phyloP scores from a whole-genome alignment of 441 rosid genomes.

The Breynia disticha region DNA sequence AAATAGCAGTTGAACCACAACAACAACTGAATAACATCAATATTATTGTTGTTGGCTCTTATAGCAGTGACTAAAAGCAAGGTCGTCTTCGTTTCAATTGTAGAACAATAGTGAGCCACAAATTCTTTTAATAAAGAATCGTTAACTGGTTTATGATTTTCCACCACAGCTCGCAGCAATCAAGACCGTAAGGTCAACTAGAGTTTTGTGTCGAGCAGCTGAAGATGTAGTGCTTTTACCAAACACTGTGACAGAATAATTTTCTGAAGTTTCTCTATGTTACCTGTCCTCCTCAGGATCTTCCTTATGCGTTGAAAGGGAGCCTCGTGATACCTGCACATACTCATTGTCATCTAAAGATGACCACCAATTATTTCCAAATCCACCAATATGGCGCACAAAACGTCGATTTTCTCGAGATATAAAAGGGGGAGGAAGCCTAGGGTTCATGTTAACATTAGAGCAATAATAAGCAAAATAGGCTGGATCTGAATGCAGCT shows the following conservation, averaged over 20 bases:
- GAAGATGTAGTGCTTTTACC: constrained; percentile 30
- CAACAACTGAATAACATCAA: no score
- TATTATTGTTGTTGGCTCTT: no score
- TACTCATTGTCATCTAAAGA: constrained; percentile 42
- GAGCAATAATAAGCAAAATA: constrained; percentile 70
- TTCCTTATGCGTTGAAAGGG: constrained; percentile 63
- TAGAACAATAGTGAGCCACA: no score
- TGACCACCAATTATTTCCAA: constrained; percentile 34
- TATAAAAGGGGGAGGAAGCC: constrained; percentile 88
- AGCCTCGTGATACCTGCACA: constrained; percentile 36
- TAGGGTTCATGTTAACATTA: constrained; percentile 77
- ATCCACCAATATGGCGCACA: constrained; percentile 54
- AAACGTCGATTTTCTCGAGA: constrained; percentile 72
- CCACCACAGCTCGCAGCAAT: no score
- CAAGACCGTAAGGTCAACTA: constrained; percentile 79
- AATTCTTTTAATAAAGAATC: no score
- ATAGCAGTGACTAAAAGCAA: no score
- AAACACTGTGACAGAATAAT: constrained; percentile 11
- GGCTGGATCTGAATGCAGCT: constrained; percentile 80
- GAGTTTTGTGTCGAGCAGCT: constrained; percentile 64
- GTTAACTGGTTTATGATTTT: no score
- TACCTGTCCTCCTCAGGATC: constrained; percentile 77
- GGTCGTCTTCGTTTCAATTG: no score
- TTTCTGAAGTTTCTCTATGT: constrained; percentile 23
- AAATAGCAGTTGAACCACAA: no score